phyloP scores from a whole-genome alignment of 768 basidiomycete species.

The Multifurca ochricompacta region DNA sequence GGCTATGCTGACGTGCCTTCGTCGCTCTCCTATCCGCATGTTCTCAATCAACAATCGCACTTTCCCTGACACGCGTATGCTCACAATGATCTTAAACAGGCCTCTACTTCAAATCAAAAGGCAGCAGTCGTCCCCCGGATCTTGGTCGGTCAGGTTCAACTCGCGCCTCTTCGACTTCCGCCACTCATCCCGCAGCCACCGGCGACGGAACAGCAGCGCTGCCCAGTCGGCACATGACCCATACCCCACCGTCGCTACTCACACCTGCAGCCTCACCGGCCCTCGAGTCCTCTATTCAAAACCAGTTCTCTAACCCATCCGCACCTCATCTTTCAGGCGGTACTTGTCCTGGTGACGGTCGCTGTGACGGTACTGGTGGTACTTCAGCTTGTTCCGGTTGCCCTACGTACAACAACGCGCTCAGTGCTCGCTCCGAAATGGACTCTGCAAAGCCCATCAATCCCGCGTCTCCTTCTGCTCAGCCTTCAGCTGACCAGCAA shows the following conservation, averaged over 20 bases:
- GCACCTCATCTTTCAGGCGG: slow-evolving; percentile 31
- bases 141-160: slow-evolving; percentile 31
- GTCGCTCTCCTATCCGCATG: slow-evolving; percentile 17
- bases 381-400: slow-evolving; percentile 90
- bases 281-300: slow-evolving; percentile 23
- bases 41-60: slow-evolving; percentile 8
- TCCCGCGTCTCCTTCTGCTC: slow-evolving; percentile 24
- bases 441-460: slow-evolving; percentile 23
- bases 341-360: slow-evolving; percentile 97
- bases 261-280: slow-evolving; percentile 29
- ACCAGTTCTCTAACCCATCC: slow-evolving; percentile 15
- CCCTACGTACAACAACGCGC: slow-evolving; percentile 90
- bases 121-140: slow-evolving; percentile 62
- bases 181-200: slow-evolving; percentile 25
- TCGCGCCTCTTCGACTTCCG: slow-evolving; percentile 18
- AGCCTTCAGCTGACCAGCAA: slow-evolving; percentile 18
- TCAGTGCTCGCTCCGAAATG: slow-evolving; percentile 36
- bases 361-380: slow-evolving; percentile 96
- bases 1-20: slow-evolving; percentile 13
- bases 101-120: slow-evolving; percentile 79
- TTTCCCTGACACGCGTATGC: slow-evolving; percentile 12
- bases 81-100: slow-evolving; percentile 36
- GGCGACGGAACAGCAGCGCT: slow-evolving; percentile 27
- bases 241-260: slow-evolving; percentile 30
- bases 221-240: slow-evolving; percentile 23